Conservation (phyloP, 192 early-diverging fungal species). For the Anaeromyces robustus region DNA sequence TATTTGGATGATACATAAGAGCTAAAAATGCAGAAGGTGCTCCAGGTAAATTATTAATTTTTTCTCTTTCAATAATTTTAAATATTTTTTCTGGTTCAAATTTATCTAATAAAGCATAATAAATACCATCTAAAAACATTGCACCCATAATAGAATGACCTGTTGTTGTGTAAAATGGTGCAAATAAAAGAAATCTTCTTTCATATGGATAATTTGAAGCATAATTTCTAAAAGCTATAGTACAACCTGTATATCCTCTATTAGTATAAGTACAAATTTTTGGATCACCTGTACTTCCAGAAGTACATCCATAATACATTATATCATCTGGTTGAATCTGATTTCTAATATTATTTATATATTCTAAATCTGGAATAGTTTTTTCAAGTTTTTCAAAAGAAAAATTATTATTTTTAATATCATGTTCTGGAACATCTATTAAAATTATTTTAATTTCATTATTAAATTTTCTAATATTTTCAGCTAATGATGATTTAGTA, state of each 20-base stretch:
- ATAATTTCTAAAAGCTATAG: background rate
- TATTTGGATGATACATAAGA: background rate
- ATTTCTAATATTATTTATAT: background rate
- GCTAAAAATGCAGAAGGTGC: background rate
- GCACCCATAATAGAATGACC: background rate
- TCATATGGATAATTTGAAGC: too few relatives aligned
- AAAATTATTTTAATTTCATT: background rate
- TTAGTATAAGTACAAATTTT: background rate
- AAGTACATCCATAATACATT: background rate
- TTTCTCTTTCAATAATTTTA: background rate
- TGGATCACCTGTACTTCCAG: background rate
- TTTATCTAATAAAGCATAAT: background rate
- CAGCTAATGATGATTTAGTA: background rate
- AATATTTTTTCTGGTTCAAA: background rate
- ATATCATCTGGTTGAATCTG: background rate
- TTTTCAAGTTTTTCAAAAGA: background rate
- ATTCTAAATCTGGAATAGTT: background rate
- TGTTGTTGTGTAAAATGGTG: background rate
- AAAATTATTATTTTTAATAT: background rate
- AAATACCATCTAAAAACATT: background rate
- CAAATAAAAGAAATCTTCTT: background rate
- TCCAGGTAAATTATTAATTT: background rate
- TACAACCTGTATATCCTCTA: background rate
- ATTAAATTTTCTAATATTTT: background rate
- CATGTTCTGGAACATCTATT: background rate